Percentiles rank a stretch among this genome's conserved stretches.
These are phyloP conservation scores for Incumbomyces delicatus DNA, from an alignment of 2,329 filamentous ascomycete genomes.

Conservation along the genomic window DNA sequence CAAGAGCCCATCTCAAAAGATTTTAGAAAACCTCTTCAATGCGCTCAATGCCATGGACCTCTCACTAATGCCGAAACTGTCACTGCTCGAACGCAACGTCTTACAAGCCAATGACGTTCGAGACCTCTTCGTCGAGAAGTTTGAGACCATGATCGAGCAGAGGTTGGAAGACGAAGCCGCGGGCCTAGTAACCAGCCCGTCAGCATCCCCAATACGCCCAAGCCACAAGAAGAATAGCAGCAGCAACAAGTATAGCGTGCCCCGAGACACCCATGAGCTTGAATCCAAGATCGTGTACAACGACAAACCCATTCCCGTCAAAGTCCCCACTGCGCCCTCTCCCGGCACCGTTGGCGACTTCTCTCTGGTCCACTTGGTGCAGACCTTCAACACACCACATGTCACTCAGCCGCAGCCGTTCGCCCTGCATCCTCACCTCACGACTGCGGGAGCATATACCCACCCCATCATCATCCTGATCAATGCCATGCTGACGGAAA, in stretches of 20 bases:
- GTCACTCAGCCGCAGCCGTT: slow-evolving; percentile 77
- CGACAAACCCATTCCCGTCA: slow-evolving; percentile 91
- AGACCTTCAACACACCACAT: slow-evolving; percentile 80
- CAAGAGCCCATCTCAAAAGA: slow-evolving; percentile 79
- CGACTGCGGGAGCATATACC: slow-evolving; percentile 78
- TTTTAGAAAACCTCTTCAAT: slow-evolving; percentile 76
- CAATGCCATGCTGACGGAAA: slow-evolving; percentile 91
- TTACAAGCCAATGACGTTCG: slow-evolving; percentile 86
- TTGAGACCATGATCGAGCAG: slow-evolving; percentile 85
- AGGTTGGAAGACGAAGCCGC: slow-evolving; percentile 57
- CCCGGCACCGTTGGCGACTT: slow-evolving; percentile 97
- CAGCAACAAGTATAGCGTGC: slow-evolving; percentile 55
- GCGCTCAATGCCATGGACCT: slow-evolving; percentile 96
- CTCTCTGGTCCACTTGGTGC: slow-evolving; percentile 91
- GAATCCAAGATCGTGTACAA: slow-evolving; percentile 94
- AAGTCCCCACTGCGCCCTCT: slow-evolving; percentile 85
- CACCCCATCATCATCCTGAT: slow-evolving; percentile 92
- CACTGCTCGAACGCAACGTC: slow-evolving; percentile 71
- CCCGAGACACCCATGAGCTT: slow-evolving; percentile 94
- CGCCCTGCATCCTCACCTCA: slow-evolving; percentile 77
- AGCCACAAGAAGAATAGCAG: slow-evolving; percentile 36
- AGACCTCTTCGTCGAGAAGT: slow-evolving; percentile 95
- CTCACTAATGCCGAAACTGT: slow-evolving; percentile 80
- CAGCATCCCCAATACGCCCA: slow-evolving; percentile 33
- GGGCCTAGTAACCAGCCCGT: slow-evolving; percentile 22